Percentiles rank a stretch among this genome's conserved stretches.
These are phyloP conservation scores for Ormosia semicastrata DNA, from an alignment of 306 rosid genomes.

Conservation along the genomic window DNA sequence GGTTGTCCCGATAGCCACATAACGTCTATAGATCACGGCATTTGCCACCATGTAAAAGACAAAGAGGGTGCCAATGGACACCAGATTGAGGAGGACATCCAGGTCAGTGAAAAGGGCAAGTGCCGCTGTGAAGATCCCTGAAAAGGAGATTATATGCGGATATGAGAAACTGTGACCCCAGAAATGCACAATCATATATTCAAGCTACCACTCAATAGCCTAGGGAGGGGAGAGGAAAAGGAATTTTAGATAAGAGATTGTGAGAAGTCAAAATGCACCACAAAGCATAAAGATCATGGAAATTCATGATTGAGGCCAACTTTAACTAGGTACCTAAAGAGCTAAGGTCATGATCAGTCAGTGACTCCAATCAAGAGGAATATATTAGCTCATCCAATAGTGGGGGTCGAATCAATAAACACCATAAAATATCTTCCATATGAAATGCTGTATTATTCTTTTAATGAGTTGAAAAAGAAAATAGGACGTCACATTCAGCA, in stretches of 20 bases:
- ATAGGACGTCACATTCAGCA: conserved; percentile 8
- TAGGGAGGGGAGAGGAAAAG: neutral
- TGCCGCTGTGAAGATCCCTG: conserved; percentile 89
- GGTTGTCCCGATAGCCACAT: conserved; percentile 64
- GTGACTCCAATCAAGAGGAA: conserved; percentile 43
- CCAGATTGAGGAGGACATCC: conserved; percentile 68
- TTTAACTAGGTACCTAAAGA: conserved; percentile 30
- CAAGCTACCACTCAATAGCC: conserved; percentile 16
- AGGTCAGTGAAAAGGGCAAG: conserved; percentile 85
- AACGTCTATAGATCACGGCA: conserved; percentile 83
- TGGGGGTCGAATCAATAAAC: conserved; percentile 40
- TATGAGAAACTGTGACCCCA: conserved; percentile 22
- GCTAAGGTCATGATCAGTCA: conserved; percentile 38
- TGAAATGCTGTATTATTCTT: conserved; percentile 31
- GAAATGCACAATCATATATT: conserved; percentile 3
- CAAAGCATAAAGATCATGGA: conserved; percentile 29
- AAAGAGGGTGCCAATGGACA: conserved; percentile 90
- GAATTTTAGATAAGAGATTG: conserved; percentile 9
- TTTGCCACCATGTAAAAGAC: conserved; percentile 98
- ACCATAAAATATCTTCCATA: conserved; percentile 36
- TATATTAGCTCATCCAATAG: conserved; percentile 28
- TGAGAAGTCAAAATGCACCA: conserved; percentile 41
- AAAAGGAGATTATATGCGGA: conserved; percentile 31
- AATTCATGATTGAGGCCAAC: conserved; percentile 26
- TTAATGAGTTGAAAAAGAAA: conserved; percentile 21